phyloP scores from a whole-genome alignment of 2,329 filamentous ascomycete genomes.

The Eurotiales sp. region DNA sequence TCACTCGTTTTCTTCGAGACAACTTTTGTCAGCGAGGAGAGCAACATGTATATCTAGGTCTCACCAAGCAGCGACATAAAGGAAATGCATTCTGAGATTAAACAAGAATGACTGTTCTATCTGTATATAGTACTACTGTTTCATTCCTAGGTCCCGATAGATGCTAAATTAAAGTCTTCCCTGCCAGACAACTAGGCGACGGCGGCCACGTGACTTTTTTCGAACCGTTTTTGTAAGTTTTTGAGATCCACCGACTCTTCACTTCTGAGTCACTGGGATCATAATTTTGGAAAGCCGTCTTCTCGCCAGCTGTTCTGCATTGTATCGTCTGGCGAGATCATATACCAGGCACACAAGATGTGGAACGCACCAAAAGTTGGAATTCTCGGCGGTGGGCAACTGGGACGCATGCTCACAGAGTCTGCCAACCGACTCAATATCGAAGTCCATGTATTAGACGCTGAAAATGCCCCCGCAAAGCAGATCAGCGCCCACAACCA shows the following conservation, averaged over 20 bases:
- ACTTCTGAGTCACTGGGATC: not conserved
- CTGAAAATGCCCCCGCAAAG: slow-evolving; percentile 72
- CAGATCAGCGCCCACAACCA: slow-evolving; percentile 72
- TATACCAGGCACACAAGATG: slow-evolving; percentile 20
- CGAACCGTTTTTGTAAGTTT: slow-evolving; percentile 6
- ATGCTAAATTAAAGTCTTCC: not conserved
- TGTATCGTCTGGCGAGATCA: too few relatives aligned
- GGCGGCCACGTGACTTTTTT: slow-evolving; percentile 6
- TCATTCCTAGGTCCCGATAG: too few relatives aligned
- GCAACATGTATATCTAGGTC: too few relatives aligned
- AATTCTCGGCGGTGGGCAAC: slow-evolving; percentile 63
- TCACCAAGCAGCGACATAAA: too few relatives aligned
- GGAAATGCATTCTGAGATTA: too few relatives aligned
- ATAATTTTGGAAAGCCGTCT: not conserved
- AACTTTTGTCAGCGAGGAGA: too few relatives aligned
- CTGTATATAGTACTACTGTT: too few relatives aligned
- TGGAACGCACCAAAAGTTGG: slow-evolving; percentile 45
- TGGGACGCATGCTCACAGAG: slow-evolving; percentile 92
- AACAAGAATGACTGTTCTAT: too few relatives aligned
- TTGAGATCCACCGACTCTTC: slow-evolving; percentile 11
- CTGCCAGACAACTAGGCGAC: not conserved
- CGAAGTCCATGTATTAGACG: slow-evolving; percentile 74
- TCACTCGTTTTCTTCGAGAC: too few relatives aligned
- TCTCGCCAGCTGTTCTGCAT: not conserved
- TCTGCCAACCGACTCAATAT: slow-evolving; percentile 77